Percentiles rank a stretch among this genome's conserved stretches.
Conservation (phyloP, 768 basidiomycete genomes). For the Boletus pseudopeckii region DNA sequence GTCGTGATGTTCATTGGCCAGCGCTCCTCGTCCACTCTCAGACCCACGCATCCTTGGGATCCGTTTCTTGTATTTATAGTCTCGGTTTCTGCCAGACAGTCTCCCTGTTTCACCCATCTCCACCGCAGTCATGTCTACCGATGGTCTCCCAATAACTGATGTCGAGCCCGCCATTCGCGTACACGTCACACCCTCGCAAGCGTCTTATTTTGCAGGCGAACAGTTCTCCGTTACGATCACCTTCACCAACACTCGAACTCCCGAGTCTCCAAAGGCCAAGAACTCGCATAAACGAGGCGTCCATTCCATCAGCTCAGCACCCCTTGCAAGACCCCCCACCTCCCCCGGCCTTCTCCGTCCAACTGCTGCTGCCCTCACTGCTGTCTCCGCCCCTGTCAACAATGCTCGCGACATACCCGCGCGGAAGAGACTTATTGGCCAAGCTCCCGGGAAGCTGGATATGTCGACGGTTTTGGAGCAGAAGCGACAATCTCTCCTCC, state of each 20-base stretch:
- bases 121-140: slow-evolving; percentile 14
- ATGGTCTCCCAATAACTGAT: slow-evolving; percentile 14
- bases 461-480: slow-evolving; percentile 52
- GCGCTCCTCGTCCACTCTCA: not conserved
- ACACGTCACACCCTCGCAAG: slow-evolving; percentile 73
- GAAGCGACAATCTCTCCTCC: slow-evolving; percentile 48
- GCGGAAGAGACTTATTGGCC: slow-evolving; percentile 59
- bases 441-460: slow-evolving; percentile 32
- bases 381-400: slow-evolving; percentile 17
- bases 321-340: slow-evolving; percentile 76
- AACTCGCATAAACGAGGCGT: slow-evolving; percentile 63
- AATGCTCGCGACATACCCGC: slow-evolving; percentile 33
- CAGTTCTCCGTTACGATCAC: slow-evolving; percentile 79
- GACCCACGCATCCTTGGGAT: not conserved
- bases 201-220: slow-evolving; percentile 93
- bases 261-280: slow-evolving; percentile 36
- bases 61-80: not conserved
- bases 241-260: slow-evolving; percentile 76
- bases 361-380: slow-evolving; percentile 29
- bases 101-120: not conserved
- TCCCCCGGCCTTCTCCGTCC: slow-evolving; percentile 63
- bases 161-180: slow-evolving; percentile 58
- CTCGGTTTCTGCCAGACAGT: not conserved
- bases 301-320: slow-evolving; percentile 82
- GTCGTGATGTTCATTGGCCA: not conserved